Conservation (phyloP, 2,329 filamentous ascomycete genomes). For the Aspergillus viridinutans region DNA sequence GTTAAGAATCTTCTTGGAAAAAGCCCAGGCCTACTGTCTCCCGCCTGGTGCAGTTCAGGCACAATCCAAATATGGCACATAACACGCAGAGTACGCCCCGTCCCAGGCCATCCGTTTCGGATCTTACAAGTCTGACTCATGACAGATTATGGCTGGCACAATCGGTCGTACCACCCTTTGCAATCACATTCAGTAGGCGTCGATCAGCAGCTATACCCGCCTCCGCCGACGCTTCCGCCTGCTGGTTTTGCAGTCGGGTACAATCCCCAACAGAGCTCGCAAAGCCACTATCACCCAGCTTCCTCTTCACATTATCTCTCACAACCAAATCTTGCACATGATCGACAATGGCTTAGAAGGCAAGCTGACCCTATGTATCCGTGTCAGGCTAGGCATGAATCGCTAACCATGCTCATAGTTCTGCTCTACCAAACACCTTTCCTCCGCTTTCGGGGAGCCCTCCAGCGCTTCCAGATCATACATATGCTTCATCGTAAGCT, state of each 20-base stretch:
- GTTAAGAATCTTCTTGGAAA: background rate
- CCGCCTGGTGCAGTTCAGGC: background rate
- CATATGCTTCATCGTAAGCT: constrained; percentile 22
- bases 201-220: constrained; percentile 22
- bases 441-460: constrained; percentile 17
- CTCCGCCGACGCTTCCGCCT: constrained; percentile 22
- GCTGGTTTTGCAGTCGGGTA: constrained; percentile 24
- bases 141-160: constrained; percentile 29
- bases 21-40: background rate
- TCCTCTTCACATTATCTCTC: constrained; percentile 18
- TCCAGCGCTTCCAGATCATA: constrained; percentile 18
- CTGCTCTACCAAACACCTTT: constrained; percentile 19
- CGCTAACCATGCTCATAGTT: constrained; percentile 9
- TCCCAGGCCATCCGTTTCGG: background rate
- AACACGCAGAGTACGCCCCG: constrained; percentile 25
- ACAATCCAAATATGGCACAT: constrained; percentile 22
- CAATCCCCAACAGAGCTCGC: constrained; percentile 17
- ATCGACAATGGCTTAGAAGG: constrained; percentile 19
- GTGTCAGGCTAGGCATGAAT: background rate
- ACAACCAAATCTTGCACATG: constrained; percentile 9
- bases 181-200: constrained; percentile 25
- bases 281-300: constrained; percentile 20
- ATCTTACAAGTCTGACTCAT: constrained; percentile 11
- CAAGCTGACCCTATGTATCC: constrained; percentile 3
- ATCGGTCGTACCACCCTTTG: constrained; percentile 25